Percentiles rank a stretch among this genome's conserved stretches.
phyloP scores from a whole-genome alignment of 192 early-diverging fungal genomes.

The Coemansia brasiliensis region DNA sequence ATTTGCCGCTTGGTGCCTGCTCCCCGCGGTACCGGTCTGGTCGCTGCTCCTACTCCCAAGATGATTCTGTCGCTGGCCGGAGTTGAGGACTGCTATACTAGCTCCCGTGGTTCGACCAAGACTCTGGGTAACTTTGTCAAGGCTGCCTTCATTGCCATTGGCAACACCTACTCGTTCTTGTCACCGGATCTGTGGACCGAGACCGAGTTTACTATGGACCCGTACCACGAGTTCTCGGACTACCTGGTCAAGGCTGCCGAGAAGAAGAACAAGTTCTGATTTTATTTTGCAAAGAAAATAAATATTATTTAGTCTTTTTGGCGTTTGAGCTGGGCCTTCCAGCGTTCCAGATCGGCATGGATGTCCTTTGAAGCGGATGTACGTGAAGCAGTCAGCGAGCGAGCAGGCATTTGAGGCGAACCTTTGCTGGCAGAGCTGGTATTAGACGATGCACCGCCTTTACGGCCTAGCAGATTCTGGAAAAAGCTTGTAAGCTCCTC shows the following conservation, averaged over 20 bases:
- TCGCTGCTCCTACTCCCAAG: constrained; percentile 97
- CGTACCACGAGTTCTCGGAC: constrained; percentile 89
- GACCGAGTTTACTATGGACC: constrained; percentile 82
- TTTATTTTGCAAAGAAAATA: background rate
- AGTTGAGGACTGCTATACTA: constrained; percentile 98
- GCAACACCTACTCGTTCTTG: constrained; percentile 96
- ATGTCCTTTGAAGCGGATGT: constrained; percentile 34
- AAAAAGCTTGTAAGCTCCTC: constrained; percentile 90
- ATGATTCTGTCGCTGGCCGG: constrained; percentile 95
- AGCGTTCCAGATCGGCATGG: constrained; percentile 47
- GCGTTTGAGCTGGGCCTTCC: constrained; percentile 48
- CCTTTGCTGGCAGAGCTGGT: constrained; percentile 33
- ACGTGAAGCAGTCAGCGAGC: constrained; percentile 5
- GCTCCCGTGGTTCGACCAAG: constrained; percentile 93
- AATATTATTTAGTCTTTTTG: constrained; percentile 21
- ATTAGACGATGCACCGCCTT: constrained; percentile 35
- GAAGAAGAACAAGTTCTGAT: constrained; percentile 52
- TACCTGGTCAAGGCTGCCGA: constrained; percentile 64
- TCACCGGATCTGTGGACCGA: constrained; percentile 96
- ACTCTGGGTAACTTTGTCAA: constrained; percentile 99
- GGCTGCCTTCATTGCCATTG: constrained; percentile 96
- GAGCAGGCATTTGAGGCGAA: constrained; percentile 43
- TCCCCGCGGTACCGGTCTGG: constrained; percentile 99
- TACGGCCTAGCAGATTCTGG: constrained; percentile 76
- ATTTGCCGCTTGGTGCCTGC: constrained; percentile 92